A percentile compares a stretch with the other conserved stretches of the same genome.
Evolutionary conservation across 192 early-diverging fungal species (phyloP).

Genomic region (Coemansia sp.): DNA sequence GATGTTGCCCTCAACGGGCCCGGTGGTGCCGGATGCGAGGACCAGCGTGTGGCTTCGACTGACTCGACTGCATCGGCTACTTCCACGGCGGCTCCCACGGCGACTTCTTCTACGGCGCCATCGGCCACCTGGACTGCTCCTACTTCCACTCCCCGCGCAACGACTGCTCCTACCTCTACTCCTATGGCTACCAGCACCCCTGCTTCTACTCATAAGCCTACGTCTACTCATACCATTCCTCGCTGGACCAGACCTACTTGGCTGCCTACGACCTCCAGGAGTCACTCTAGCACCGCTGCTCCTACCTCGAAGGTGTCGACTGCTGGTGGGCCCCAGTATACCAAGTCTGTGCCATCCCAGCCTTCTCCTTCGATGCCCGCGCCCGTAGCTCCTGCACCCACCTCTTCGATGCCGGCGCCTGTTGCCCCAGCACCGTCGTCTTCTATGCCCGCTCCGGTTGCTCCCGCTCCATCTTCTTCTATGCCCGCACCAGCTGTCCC

Average conservation of each 20-base stretch:
- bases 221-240: no score
- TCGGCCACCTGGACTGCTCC: neutral
- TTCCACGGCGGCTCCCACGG: neutral
- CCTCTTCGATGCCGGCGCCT: neutral
- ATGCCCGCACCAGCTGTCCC: neutral
- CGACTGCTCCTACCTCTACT: neutral
- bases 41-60: conserved; percentile 4
- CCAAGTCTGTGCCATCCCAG: conserved; percentile 5
- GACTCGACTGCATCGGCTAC: neutral
- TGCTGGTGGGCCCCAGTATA: conserved; percentile 11
- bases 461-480: neutral
- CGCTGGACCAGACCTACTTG: no score
- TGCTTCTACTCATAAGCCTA: no score
- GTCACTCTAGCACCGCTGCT: no score
- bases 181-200: neutral
- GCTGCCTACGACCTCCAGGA: no score
- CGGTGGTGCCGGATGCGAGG: conserved; percentile 20
- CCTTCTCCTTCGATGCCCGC: neutral
- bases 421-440: neutral
- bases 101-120: neutral
- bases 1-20: conserved; percentile 32
- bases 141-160: neutral
- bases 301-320: neutral
- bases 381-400: conserved; percentile 6
- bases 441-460: neutral